Evolutionary conservation across 495 filamentous ascomycete species (phyloP).

Genomic region (Neurospora sp.): DNA sequence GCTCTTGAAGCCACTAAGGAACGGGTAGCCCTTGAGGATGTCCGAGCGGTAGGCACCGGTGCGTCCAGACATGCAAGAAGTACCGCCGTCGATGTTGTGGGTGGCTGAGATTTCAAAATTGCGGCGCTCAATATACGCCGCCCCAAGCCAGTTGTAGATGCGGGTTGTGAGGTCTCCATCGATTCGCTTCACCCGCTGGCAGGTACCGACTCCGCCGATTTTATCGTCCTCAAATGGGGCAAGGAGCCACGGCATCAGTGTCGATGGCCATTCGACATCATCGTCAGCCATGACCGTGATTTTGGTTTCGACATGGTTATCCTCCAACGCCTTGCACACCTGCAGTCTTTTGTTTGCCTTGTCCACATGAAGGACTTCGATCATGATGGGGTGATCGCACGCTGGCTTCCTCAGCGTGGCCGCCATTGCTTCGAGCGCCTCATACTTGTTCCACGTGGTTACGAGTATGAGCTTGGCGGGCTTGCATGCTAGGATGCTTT

Average conservation of each 20-base stretch:
- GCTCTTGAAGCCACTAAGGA: constrained; percentile 61
- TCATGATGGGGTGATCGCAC: constrained; percentile 13
- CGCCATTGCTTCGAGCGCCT: constrained; percentile 33
- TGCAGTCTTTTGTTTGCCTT: constrained; percentile 70
- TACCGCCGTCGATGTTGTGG: constrained; percentile 73
- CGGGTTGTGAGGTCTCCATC: constrained; percentile 45
- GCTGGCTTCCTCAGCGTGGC: constrained; percentile 24
- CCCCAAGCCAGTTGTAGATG: constrained; percentile 69
- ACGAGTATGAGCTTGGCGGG: constrained; percentile 45
- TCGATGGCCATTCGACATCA: constrained; percentile 75
- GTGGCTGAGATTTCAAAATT: constrained; percentile 88
- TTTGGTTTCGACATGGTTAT: constrained; percentile 51
- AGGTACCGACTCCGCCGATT: constrained; percentile 75
- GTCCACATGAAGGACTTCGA: constrained; percentile 35
- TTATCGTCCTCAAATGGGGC: constrained; percentile 71
- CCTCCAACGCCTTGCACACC: constrained; percentile 68
- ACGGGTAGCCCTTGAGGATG: constrained; percentile 68
- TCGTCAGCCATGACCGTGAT: constrained; percentile 81
- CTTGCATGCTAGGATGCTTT: constrained; percentile 44
- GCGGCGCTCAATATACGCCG: constrained; percentile 70
- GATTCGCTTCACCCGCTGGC: constrained; percentile 64
- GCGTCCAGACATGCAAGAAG: constrained; percentile 80
- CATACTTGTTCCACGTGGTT: constrained; percentile 43
- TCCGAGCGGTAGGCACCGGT: constrained; percentile 74
- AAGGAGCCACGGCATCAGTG: constrained; percentile 70